phyloP scores from a whole-genome alignment of 768 basidiomycete genomes.

The Ramaria sp. region DNA sequence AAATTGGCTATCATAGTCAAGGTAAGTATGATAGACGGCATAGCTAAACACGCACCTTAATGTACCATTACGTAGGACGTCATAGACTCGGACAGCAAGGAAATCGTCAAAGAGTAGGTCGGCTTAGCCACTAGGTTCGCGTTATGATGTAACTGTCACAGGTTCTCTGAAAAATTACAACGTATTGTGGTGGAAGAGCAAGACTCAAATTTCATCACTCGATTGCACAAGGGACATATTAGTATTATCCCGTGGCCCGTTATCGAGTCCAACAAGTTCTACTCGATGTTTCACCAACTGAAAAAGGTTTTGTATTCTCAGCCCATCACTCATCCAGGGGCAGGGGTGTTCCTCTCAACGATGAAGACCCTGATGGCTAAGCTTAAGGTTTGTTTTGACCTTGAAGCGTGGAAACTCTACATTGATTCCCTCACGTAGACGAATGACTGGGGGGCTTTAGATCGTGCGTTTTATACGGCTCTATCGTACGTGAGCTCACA shows the following conservation, averaged over 20 bases:
- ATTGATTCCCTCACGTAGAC: slow-evolving; percentile 30
- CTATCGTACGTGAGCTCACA: not conserved
- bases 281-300: slow-evolving; percentile 38
- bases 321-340: slow-evolving; percentile 35
- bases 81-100: slow-evolving; percentile 46
- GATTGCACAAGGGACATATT: slow-evolving; percentile 43
- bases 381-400: slow-evolving; percentile 35
- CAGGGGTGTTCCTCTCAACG: slow-evolving; percentile 43
- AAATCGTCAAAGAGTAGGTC: slow-evolving; percentile 47
- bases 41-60: not conserved
- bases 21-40: slow-evolving; percentile 17
- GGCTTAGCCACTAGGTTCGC: not conserved
- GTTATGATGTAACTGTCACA: slow-evolving; percentile 13
- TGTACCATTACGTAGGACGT: slow-evolving; percentile 38
- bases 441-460: slow-evolving; percentile 56
- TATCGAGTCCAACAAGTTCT: slow-evolving; percentile 52
- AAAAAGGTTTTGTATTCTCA: slow-evolving; percentile 40
- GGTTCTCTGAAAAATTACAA: slow-evolving; percentile 47
- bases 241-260: slow-evolving; percentile 60
- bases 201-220: slow-evolving; percentile 51
- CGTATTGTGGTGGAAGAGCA: slow-evolving; percentile 55
- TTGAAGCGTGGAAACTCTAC: not conserved
- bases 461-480: slow-evolving; percentile 33
- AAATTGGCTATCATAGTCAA: slow-evolving; percentile 55
- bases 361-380: slow-evolving; percentile 62